These are phyloP conservation scores for Colletotrichum paranaense DNA, from an alignment of 2,329 filamentous ascomycete species.

Conservation along the genomic window DNA sequence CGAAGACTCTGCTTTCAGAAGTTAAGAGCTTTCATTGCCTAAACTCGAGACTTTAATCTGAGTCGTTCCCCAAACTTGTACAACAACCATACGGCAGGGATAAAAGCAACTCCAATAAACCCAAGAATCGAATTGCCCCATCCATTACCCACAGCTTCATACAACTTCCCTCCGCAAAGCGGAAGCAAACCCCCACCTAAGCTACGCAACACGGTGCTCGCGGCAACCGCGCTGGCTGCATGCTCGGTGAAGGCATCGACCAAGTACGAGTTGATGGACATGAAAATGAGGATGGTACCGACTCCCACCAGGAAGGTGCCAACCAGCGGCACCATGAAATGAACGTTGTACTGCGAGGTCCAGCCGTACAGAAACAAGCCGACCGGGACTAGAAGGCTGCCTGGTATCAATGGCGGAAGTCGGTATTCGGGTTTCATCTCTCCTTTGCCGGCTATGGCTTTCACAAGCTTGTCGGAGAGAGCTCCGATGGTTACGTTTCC, in stretches of 20 bases:
- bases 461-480: conserved; percentile 21
- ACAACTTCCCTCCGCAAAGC: conserved; percentile 62
- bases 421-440: conserved; percentile 38
- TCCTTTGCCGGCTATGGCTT: conserved; percentile 23
- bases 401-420: conserved; percentile 38
- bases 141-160: conserved; percentile 60
- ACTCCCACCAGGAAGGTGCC: conserved; percentile 63
- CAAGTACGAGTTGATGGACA: conserved; percentile 55
- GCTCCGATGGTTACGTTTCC: conserved; percentile 25
- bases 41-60: too few species aligned
- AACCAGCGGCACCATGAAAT: conserved; percentile 71
- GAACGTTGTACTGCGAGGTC: conserved; percentile 60
- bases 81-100: conserved; percentile 43
- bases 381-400: conserved; percentile 43
- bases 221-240: conserved; percentile 73
- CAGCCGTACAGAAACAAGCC: conserved; percentile 70
- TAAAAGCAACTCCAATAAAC: conserved; percentile 58
- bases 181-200: conserved; percentile 63
- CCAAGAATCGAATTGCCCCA: conserved; percentile 59
- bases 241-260: conserved; percentile 66
- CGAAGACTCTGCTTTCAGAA: too few species aligned
- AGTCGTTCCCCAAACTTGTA: too few species aligned
- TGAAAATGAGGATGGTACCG: conserved; percentile 43
- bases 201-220: conserved; percentile 67
- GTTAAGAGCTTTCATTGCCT: too few species aligned